These are phyloP conservation scores for Rhizopus arrhizus DNA, from an alignment of 371 early-diverging fungal genomes.

Conservation along the genomic window DNA sequence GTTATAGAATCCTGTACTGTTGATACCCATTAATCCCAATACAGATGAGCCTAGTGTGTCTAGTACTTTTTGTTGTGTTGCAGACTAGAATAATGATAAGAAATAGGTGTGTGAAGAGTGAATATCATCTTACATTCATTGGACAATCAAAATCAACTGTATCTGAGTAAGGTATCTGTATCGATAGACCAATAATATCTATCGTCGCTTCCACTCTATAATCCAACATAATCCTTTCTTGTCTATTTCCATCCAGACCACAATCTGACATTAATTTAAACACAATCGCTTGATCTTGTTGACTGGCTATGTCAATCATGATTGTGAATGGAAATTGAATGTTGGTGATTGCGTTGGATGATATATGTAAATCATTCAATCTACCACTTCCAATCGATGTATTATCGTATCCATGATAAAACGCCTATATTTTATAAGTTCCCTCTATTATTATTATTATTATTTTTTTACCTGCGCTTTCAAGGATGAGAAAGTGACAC, in stretches of 20 bases:
- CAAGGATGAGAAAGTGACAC: slow-evolving; percentile 59
- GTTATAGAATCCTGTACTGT: background rate
- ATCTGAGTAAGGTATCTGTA: slow-evolving; percentile 46
- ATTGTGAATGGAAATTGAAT: slow-evolving; percentile 53
- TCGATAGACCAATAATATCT: slow-evolving; percentile 48
- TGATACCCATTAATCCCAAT: background rate
- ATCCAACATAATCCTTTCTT: slow-evolving; percentile 42
- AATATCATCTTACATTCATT: slow-evolving; percentile 24
- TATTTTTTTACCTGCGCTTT: slow-evolving; percentile 48
- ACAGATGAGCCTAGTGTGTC: background rate
- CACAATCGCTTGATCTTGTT: slow-evolving; percentile 36
- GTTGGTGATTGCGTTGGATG: slow-evolving; percentile 41
- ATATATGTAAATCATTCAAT: slow-evolving; percentile 51
- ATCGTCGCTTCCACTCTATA: slow-evolving; percentile 58
- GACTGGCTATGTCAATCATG: slow-evolving; percentile 30
- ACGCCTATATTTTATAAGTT: slow-evolving; percentile 41
- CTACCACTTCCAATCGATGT: slow-evolving; percentile 54
- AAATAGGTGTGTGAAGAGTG: slow-evolving; percentile 1
- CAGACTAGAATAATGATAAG: background rate
- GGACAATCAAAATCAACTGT: slow-evolving; percentile 43
- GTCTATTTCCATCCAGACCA: slow-evolving; percentile 37
- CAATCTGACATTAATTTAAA: slow-evolving; percentile 49
- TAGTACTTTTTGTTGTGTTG: background rate
- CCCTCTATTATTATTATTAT: background rate
- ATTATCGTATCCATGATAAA: slow-evolving; percentile 46